Base-by-base conservation (phyloP, 305 asterid genomes). In the Fraxinus nigra region DNA sequence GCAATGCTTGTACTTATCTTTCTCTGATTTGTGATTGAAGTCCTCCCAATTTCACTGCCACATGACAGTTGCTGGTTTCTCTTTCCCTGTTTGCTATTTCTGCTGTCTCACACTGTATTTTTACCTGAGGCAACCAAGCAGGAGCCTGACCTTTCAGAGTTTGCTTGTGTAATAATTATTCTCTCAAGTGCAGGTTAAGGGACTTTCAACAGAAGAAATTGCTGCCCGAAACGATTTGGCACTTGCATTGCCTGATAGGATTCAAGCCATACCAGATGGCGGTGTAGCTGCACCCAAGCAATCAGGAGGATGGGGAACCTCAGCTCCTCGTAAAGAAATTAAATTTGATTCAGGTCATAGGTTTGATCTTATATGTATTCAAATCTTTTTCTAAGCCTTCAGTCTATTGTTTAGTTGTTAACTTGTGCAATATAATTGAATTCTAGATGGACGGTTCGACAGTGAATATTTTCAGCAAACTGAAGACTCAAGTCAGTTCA, bases 211-310 rank as follows among this genome's bases (percentile, higher is more conserved):
- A 1, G 98, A 93, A 85, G 94, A 93, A 80, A 89, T 91, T 88
- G 87, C 95, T 81, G 93, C 90, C 76, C 97, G 98, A 46, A 93
- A 93, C 76, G 98, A 93, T 84, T 83, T 93, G 87, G 97, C 87
- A 59, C 98, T 91, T 84, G 98, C 93, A 77, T 86, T 94, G 56
- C 97, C 98, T 72, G 96, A 86, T 79, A 90, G 96, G 87, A 93
- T 94, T 88, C 95, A 87, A 87, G 91, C 94, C 86, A 94, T 94
- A 87, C 97, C 96, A 16, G 98, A 93, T 92, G 98, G 97, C 28
- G 90, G 93, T 82, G 86, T 96, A 78, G 86, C 94, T 89, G 89
- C 93, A 72, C 93, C 98, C 73, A 92, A 92, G 86, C 87, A 90
- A 87, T 82, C 97, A 80, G 91, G 93, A 61, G 97, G 94, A 32